A percentile compares a stretch with the other conserved stretches of the same genome.
phyloP scores from a whole-genome alignment of 176 grass and related monocot species.

The Triticum turgidum region DNA sequence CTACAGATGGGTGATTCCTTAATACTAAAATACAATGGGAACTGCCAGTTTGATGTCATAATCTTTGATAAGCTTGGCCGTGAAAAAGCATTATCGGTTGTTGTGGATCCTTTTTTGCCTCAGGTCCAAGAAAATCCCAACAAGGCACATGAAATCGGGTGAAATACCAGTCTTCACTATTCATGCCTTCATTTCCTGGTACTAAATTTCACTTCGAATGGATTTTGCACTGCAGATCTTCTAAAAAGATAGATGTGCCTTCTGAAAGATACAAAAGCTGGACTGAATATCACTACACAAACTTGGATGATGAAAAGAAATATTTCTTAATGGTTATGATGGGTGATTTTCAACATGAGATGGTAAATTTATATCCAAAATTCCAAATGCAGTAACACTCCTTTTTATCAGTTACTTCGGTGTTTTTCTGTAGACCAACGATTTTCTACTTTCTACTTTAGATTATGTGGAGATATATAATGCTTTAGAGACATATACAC shows the following conservation, averaged over 20 bases:
- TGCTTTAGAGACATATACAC: not conserved
- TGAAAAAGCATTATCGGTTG: not conserved
- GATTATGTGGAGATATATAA: not conserved
- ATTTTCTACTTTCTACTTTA: not conserved
- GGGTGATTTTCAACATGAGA: not conserved
- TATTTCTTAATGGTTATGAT: not conserved
- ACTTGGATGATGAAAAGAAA: not conserved
- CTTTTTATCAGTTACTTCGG: not conserved
- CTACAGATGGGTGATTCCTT: slow-evolving; percentile 1
- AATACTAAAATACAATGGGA: not conserved
- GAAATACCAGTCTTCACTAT: not conserved
- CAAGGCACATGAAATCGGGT: not conserved
- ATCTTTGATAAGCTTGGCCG: slow-evolving; percentile 9
- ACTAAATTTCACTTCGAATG: not conserved
- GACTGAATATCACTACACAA: not conserved
- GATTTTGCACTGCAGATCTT: not conserved
- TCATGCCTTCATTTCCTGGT: not conserved
- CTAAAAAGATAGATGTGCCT: not conserved
- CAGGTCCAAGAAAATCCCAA: not conserved
- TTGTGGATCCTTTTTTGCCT: not conserved
- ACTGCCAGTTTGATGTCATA: not conserved
- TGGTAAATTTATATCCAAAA: not conserved
- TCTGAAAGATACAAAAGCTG: not conserved
- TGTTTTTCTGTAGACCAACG: not conserved
- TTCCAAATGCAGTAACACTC: not conserved